Percentiles rank a stretch among this genome's conserved stretches.
These are phyloP conservation scores for Gaeumannomyces sp. DNA, from an alignment of 2,329 filamentous ascomycete species.

Conservation along the genomic window DNA sequence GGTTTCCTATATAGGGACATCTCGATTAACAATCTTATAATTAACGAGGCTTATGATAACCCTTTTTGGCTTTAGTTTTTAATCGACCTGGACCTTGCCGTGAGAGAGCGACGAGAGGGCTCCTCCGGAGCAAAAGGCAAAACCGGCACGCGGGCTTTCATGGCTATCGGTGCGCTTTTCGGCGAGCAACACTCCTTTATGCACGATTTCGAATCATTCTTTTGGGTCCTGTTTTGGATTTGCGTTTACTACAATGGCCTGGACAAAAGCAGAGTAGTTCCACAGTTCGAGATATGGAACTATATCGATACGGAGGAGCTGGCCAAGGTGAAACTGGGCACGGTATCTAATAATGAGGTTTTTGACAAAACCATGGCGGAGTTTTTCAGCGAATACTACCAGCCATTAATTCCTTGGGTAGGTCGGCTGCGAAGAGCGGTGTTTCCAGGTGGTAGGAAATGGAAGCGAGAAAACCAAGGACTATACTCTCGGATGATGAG, in stretches of 20 bases:
- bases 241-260: slow-evolving; percentile 33
- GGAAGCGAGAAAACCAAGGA: slow-evolving; percentile 15
- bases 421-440: slow-evolving; percentile 24
- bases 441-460: slow-evolving; percentile 15
- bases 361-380: slow-evolving; percentile 24
- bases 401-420: slow-evolving; percentile 30
- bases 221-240: slow-evolving; percentile 42
- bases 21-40: slow-evolving; percentile 39
- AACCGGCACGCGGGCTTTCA: slow-evolving; percentile 39
- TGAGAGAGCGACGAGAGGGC: slow-evolving; percentile 26
- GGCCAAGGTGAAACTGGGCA: slow-evolving; percentile 19
- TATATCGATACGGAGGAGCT: slow-evolving; percentile 23
- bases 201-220: slow-evolving; percentile 42
- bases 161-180: slow-evolving; percentile 37
- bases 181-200: slow-evolving; percentile 38
- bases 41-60: slow-evolving; percentile 35
- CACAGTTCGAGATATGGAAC: slow-evolving; percentile 32
- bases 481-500: slow-evolving; percentile 15
- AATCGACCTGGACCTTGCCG: slow-evolving; percentile 35
- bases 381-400: slow-evolving; percentile 30
- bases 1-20: slow-evolving; percentile 37
- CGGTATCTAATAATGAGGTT: slow-evolving; percentile 16
- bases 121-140: slow-evolving; percentile 34
- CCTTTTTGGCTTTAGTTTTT: slow-evolving; percentile 32
- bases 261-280: slow-evolving; percentile 16